These are phyloP conservation scores for Solanum ahanhuiri DNA, from an alignment of 257 asterid genomes.

Conservation along the genomic window DNA sequence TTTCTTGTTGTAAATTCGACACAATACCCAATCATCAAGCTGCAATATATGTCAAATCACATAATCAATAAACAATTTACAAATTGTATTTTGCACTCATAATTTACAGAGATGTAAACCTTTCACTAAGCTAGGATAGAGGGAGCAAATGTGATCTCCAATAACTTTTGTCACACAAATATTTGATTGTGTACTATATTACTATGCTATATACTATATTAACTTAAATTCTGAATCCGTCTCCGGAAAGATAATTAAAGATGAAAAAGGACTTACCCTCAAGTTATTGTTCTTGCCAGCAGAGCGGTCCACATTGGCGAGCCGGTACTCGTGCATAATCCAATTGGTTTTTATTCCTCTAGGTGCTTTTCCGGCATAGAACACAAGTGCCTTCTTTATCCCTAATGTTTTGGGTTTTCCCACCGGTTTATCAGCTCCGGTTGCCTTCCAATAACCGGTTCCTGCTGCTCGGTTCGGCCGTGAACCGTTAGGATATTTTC, in stretches of 20 bases:
- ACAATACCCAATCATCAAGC: constrained; percentile 72
- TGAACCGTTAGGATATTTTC: constrained; percentile 69
- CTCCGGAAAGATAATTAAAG: neutral
- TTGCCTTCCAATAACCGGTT: constrained; percentile 64
- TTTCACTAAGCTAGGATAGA: neutral
- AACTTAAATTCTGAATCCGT: neutral
- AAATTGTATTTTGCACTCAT: neutral
- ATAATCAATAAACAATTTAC: neutral
- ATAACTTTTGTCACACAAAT: neutral
- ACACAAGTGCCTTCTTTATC: constrained; percentile 63
- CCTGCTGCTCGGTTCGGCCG: constrained; percentile 66
- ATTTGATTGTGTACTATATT: no score
- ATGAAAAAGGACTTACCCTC: constrained; percentile 12
- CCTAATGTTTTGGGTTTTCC: constrained; percentile 50
- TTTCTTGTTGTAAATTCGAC: constrained; percentile 69
- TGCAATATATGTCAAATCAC: constrained; percentile 7
- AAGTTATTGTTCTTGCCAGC: constrained; percentile 38
- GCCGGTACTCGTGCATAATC: constrained; percentile 72
- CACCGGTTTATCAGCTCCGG: constrained; percentile 71
- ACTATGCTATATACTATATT: neutral
- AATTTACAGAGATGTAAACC: neutral
- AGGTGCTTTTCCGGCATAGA: constrained; percentile 62
- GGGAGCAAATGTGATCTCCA: neutral
- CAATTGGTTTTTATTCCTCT: constrained; percentile 58
- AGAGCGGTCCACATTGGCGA: constrained; percentile 62